Percentiles rank a stretch among this genome's conserved stretches.
These are phyloP conservation scores for Lepiota venenata DNA, from an alignment of 768 basidiomycete genomes.

Conservation along the genomic window DNA sequence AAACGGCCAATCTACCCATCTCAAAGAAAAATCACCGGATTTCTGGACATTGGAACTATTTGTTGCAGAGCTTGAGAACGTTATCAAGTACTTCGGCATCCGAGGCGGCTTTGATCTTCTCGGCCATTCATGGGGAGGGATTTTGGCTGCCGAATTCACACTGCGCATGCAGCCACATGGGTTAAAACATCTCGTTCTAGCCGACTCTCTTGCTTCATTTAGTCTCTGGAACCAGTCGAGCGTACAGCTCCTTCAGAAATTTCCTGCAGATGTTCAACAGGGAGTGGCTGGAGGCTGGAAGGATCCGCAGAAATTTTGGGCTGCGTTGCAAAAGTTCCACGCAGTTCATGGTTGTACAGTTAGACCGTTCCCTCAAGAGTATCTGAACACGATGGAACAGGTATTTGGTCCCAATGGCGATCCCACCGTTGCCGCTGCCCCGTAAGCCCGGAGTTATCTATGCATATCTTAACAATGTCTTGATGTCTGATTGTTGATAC, in stretches of 20 bases:
- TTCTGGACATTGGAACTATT: constrained; percentile 55
- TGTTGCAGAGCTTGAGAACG: constrained; percentile 49
- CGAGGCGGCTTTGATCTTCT: constrained; percentile 37
- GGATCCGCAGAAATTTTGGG: constrained; percentile 14
- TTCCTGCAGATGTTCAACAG: constrained; percentile 17
- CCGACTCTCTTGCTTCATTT: constrained; percentile 27
- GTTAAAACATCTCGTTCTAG: constrained; percentile 30
- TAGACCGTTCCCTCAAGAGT: constrained; percentile 20
- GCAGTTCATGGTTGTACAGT: constrained; percentile 21
- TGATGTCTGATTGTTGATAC: not conserved
- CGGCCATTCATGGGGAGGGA: constrained; percentile 61
- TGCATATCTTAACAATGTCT: not conserved
- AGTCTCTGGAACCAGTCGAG: constrained; percentile 22
- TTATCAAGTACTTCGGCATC: constrained; percentile 40
- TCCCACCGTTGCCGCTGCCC: constrained; percentile 23
- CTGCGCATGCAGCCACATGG: constrained; percentile 37
- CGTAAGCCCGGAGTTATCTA: constrained; percentile 30
- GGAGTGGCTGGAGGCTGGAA: constrained; percentile 18
- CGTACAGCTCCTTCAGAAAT: constrained; percentile 17
- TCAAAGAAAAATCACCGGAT: constrained; percentile 36
- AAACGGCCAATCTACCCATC: constrained; percentile 47
- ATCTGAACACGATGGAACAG: constrained; percentile 16
- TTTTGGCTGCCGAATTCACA: constrained; percentile 41
- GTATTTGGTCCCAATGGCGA: constrained; percentile 24
- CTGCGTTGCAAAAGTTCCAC: constrained; percentile 21